Evolutionary conservation across 768 basidiomycete species (phyloP), one percentile per base, ranked within the genome.

Genomic region (Gloeophyllum trabeum): DNA sequence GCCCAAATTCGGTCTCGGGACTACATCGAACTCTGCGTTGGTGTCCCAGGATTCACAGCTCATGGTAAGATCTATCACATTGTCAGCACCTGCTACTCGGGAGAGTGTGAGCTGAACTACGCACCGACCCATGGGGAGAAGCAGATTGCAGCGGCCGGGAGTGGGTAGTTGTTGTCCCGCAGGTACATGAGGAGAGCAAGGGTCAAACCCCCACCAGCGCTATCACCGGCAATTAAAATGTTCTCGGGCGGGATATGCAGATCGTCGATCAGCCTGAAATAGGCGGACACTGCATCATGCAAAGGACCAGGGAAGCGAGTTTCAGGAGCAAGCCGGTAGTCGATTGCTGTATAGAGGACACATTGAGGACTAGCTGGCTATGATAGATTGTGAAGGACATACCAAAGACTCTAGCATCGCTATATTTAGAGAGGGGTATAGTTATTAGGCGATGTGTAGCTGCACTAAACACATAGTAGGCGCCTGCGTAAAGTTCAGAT

Each of bases 1-100:
- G 44, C 80, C 80, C 1, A 66, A 64, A 16, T 70, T 63, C 4
- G 87, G 87, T 38, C 70, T 69, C 2, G 86, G 81, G 1, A 92
- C 76, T 35, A 93, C 79, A 57, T 92, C 90, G 58, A 70, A 92
- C n/a, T 70, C 63, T 21, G 83, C 79, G 58, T 97, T 97, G 43
- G 84, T 86, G 23, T 94, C 90, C 73, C 94, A 98, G n/a, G 91
- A 94, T 43, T 92, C 88, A 58, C 92, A 97, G 50, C 90, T 93
- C 79, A 96, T 88, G 0, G 96, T 97, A 47, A 99, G 63, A 59
- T 94, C 90, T 88, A 48, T 48, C 39, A 38, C 24, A 5, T 13
- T 5, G 3, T 6, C 34, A 22, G 25, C 38, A 18, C 23, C 25
- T n/a, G 37, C 25, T 24, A 46, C 6, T 24, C 30, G 24, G 43